phyloP scores from a whole-genome alignment of 75 land plant genomes.

The Cunninghamia lanceolata region DNA sequence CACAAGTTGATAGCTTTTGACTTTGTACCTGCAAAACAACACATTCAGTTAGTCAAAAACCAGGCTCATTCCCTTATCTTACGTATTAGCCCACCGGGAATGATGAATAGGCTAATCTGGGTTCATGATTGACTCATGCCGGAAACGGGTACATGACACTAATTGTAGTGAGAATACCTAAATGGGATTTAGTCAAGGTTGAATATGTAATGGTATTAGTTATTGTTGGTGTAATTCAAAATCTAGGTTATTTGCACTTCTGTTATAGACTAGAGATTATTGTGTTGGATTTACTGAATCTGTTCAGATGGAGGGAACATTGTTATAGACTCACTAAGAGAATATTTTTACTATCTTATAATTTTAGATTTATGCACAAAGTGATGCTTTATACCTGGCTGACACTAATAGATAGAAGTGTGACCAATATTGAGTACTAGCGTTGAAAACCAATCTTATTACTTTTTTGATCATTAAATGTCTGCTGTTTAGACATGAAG shows the following conservation, averaged over 20 bases:
- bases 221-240: not conserved
- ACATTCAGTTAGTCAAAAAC: too few species aligned
- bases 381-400: not conserved
- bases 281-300: not conserved
- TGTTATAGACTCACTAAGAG: not conserved
- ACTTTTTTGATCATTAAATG: not conserved
- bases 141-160: too few species aligned
- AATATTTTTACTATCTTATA: not conserved
- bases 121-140: too few species aligned
- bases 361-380: not conserved
- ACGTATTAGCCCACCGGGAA: too few species aligned
- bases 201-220: not conserved
- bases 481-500: not conserved
- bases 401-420: not conserved
- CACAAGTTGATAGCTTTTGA: too few species aligned
- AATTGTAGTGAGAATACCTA: not conserved
- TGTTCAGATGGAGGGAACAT: not conserved
- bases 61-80: too few species aligned
- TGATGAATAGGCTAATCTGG: too few species aligned
- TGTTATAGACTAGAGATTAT: not conserved
- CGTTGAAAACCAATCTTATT: not conserved
- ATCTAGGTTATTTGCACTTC: not conserved
- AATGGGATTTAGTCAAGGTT: not conserved
- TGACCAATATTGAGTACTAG: not conserved
- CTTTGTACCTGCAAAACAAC: too few species aligned